These are phyloP conservation scores for Fusarium begoniae DNA, from an alignment of 2,329 filamentous ascomycete species.

Conservation along the genomic window DNA sequence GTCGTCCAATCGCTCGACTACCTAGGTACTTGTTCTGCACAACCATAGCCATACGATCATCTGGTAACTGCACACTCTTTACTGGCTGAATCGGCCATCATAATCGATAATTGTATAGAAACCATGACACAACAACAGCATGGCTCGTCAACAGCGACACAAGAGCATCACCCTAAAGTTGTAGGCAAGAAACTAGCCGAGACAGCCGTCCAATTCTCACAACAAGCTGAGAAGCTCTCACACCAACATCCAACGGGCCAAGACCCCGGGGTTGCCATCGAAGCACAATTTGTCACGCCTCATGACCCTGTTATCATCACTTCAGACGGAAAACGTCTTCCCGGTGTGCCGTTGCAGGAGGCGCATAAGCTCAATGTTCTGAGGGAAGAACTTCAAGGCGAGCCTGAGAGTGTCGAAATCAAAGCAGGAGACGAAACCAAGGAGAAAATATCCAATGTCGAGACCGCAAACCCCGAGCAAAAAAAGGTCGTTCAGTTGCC, in stretches of 20 bases:
- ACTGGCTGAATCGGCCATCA: neutral
- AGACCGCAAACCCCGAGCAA: slow-evolving; percentile 41
- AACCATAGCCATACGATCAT: neutral
- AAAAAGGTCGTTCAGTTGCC: slow-evolving; percentile 41
- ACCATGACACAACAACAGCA: slow-evolving; percentile 28
- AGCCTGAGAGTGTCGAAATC: slow-evolving; percentile 41
- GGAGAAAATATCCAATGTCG: slow-evolving; percentile 43
- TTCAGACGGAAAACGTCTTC: slow-evolving; percentile 71
- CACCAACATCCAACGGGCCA: slow-evolving; percentile 47
- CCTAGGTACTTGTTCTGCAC: neutral
- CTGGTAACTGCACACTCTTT: neutral
- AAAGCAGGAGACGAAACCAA: slow-evolving; percentile 39
- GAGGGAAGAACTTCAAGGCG: slow-evolving; percentile 57
- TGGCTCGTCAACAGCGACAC: slow-evolving; percentile 9
- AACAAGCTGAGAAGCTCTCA: slow-evolving; percentile 69
- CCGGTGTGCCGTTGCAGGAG: slow-evolving; percentile 74
- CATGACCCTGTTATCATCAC: slow-evolving; percentile 78
- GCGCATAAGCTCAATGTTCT: slow-evolving; percentile 75
- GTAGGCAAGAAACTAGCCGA: slow-evolving; percentile 45
- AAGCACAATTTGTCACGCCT: slow-evolving; percentile 73
- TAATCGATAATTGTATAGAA: neutral
- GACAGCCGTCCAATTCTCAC: slow-evolving; percentile 64
- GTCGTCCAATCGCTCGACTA: neutral
- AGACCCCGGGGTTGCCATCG: slow-evolving; percentile 60
- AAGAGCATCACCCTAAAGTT: slow-evolving; percentile 13